These are phyloP conservation scores for Trifolium pratense DNA, from an alignment of 306 rosid species.

Conservation along the genomic window DNA sequence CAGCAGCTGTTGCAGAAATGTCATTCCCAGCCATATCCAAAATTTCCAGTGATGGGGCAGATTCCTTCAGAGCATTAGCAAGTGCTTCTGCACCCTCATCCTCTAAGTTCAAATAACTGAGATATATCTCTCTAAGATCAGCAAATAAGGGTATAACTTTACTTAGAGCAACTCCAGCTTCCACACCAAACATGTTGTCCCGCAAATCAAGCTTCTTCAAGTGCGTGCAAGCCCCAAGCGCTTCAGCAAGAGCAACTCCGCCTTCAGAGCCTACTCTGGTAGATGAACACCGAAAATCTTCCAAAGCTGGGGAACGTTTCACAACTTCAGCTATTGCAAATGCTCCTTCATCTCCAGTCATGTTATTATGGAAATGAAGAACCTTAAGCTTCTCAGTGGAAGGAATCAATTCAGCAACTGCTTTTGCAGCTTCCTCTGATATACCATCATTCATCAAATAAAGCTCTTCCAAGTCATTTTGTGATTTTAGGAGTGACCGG, in stretches of 20 bases:
- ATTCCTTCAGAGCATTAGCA: constrained; percentile 68
- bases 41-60: constrained; percentile 76
- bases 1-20: constrained; percentile 64
- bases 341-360: constrained; percentile 71
- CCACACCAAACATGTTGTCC: constrained; percentile 91
- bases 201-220: constrained; percentile 84
- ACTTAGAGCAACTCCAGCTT: constrained; percentile 79
- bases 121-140: constrained; percentile 73
- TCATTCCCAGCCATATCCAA: constrained; percentile 89
- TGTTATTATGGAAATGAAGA: constrained; percentile 86
- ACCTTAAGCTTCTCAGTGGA: constrained; percentile 80
- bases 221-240: constrained; percentile 69
- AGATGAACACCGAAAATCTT: constrained; percentile 87
- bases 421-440: constrained; percentile 94
- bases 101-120: constrained; percentile 84
- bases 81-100: constrained; percentile 79
- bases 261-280: constrained; percentile 86
- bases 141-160: constrained; percentile 60
- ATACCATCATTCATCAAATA: constrained; percentile 93
- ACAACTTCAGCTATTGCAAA: constrained; percentile 68
- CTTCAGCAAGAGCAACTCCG: constrained; percentile 77
- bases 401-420: constrained; percentile 82
- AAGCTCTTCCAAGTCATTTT: constrained; percentile 75
- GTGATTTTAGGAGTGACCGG: constrained; percentile 70
- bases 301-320: constrained; percentile 66